Percentiles rank a stretch among this genome's conserved stretches.
phyloP scores from a whole-genome alignment of 768 basidiomycete genomes.

The Calocera cornea region DNA sequence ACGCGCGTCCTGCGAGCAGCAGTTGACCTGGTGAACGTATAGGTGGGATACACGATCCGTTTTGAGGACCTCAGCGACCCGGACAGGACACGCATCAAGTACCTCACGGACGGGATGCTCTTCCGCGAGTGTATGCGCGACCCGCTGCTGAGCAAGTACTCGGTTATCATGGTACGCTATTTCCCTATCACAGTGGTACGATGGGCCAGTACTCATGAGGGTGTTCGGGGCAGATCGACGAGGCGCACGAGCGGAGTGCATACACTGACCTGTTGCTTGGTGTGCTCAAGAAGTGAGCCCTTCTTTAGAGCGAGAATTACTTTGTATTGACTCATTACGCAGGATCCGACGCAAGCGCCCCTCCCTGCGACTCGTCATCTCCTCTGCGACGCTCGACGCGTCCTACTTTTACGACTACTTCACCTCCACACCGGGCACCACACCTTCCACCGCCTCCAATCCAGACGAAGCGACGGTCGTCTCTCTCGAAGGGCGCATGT shows the following conservation, averaged over 20 bases:
- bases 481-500: constrained; percentile 86
- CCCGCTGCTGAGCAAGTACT: constrained; percentile 81
- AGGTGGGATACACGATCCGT: constrained; percentile 89
- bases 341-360: constrained; percentile 89
- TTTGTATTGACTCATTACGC: constrained; percentile 9
- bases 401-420: constrained; percentile 83
- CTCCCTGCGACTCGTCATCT: constrained; percentile 78
- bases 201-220: neutral
- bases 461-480: constrained; percentile 65
- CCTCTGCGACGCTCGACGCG: constrained; percentile 93
- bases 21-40: neutral
- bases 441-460: neutral
- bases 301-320: neutral
- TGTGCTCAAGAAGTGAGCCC: constrained; percentile 71
- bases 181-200: too few relatives aligned
- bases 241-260: constrained; percentile 92
- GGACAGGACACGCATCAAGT: constrained; percentile 75
- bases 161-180: constrained; percentile 82
- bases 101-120: constrained; percentile 97
- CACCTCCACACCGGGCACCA: constrained; percentile 38
- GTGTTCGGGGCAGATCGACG: constrained; percentile 56
- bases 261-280: constrained; percentile 91
- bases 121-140: constrained; percentile 88
- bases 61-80: constrained; percentile 88
- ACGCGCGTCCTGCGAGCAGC: neutral